Conservation (phyloP, 805 yeast genomes). For the Debaryomyces maramus region DNA sequence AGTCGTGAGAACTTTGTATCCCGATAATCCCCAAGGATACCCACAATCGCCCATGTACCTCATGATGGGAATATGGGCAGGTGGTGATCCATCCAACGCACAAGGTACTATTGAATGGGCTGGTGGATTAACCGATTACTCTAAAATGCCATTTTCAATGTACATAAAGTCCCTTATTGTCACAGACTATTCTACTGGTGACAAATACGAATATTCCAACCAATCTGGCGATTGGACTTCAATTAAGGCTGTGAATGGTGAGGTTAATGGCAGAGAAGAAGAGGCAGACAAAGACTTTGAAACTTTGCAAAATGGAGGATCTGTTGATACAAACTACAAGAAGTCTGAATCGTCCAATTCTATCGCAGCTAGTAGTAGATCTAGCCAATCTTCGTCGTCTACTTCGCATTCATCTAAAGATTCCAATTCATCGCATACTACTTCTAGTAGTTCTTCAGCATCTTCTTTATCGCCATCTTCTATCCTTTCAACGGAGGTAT, state of each 20-base stretch:
- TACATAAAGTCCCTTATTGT: conserved; percentile 57
- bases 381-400: conserved; percentile 7
- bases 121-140: conserved; percentile 69
- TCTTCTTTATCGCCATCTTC: conserved; percentile 6
- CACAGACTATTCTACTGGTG: conserved; percentile 70
- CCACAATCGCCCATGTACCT: conserved; percentile 91
- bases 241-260: conserved; percentile 56
- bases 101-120: conserved; percentile 81
- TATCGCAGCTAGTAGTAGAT: neutral
- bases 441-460: conserved; percentile 7
- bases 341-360: conserved; percentile 3
- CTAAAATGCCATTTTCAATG: conserved; percentile 69
- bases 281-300: conserved; percentile 39
- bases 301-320: conserved; percentile 32
- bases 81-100: conserved; percentile 67
- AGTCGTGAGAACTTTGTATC: conserved; percentile 62
- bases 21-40: conserved; percentile 61
- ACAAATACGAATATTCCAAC: conserved; percentile 55
- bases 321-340: conserved; percentile 17
- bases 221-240: conserved; percentile 60
- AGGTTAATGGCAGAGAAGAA: conserved; percentile 57
- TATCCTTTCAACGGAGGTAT: conserved; percentile 4
- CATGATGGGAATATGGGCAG: conserved; percentile 75
- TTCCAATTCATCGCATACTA: conserved; percentile 9
- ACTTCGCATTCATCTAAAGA: conserved; percentile 12